These are phyloP conservation scores for Penicillium sp. DNA, from an alignment of 2,329 filamentous ascomycete species.

Conservation along the genomic window DNA sequence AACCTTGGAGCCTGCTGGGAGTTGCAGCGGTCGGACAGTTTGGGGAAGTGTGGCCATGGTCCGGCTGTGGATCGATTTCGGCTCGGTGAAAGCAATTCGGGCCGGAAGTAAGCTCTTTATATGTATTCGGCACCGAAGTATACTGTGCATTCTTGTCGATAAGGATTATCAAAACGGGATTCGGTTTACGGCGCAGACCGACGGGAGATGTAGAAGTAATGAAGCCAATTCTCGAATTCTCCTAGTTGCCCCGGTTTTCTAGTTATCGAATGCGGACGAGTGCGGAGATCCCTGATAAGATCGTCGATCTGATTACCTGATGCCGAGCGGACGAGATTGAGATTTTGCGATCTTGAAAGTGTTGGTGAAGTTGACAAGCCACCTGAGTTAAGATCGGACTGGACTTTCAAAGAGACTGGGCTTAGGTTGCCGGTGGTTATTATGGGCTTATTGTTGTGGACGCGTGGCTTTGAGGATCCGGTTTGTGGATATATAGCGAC, in stretches of 20 bases:
- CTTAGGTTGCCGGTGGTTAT: too few species aligned
- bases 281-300: conserved; percentile 12
- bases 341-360: too few species aligned
- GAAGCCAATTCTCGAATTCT: neutral
- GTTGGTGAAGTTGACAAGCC: too few species aligned
- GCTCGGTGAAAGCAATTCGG: neutral
- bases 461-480: too few species aligned
- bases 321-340: neutral
- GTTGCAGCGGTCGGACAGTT: conserved; percentile 23
- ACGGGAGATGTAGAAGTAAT: neutral
- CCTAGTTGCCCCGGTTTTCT: neutral
- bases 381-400: too few species aligned
- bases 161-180: neutral
- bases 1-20: conserved; percentile 35
- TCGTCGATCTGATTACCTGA: neutral
- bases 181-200: conserved; percentile 12
- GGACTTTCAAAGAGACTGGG: too few species aligned
- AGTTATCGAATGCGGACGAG: conserved; percentile 14
- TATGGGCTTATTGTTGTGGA: too few species aligned
- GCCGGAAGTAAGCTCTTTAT: conserved; percentile 4
- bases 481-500: too few species aligned
- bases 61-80: neutral
- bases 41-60: conserved; percentile 12
- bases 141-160: neutral
- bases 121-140: conserved; percentile 1